Conservation (phyloP, 129 eudicot genomes). For the Mikania micrantha region DNA sequence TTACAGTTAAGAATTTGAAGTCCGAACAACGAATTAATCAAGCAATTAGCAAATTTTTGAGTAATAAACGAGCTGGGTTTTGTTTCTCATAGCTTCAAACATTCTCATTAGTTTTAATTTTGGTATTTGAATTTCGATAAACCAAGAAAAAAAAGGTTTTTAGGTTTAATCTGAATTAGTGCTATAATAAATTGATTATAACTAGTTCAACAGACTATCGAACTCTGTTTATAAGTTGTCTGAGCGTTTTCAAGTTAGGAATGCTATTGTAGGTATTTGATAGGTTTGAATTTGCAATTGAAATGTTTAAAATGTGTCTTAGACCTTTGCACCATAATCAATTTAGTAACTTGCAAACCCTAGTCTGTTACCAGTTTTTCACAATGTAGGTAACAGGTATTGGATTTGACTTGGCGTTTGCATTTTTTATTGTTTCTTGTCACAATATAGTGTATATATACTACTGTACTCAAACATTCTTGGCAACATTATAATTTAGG, state of each 20-base stretch:
- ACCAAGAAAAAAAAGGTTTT: background rate
- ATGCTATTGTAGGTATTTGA: slow-evolving; percentile 5
- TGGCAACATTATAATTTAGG: background rate
- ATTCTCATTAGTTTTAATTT: slow-evolving; percentile 14
- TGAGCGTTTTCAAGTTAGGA: background rate
- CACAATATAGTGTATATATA: background rate
- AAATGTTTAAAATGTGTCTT: background rate
- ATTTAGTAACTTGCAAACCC: slow-evolving; percentile 3
- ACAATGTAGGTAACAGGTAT: background rate
- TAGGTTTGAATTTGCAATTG: slow-evolving; percentile 2
- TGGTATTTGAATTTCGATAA: background rate
- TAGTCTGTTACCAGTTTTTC: background rate
- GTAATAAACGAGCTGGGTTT: slow-evolving; percentile 6
- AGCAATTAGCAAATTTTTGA: background rate
- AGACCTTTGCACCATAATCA: background rate
- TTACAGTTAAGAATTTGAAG: background rate
- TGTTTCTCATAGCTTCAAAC: slow-evolving; percentile 11
- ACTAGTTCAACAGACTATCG: background rate
- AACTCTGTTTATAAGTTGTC: background rate
- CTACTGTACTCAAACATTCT: slow-evolving; percentile 4
- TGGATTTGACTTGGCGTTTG: background rate
- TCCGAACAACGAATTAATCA: slow-evolving; percentile 4
- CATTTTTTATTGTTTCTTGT: slow-evolving; percentile 2
- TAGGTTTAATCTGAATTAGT: slow-evolving; percentile 1
- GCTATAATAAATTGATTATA: slow-evolving; percentile 3